Conservation (phyloP, 345 rosid genomes). For the Noccaea caerulescens region DNA sequence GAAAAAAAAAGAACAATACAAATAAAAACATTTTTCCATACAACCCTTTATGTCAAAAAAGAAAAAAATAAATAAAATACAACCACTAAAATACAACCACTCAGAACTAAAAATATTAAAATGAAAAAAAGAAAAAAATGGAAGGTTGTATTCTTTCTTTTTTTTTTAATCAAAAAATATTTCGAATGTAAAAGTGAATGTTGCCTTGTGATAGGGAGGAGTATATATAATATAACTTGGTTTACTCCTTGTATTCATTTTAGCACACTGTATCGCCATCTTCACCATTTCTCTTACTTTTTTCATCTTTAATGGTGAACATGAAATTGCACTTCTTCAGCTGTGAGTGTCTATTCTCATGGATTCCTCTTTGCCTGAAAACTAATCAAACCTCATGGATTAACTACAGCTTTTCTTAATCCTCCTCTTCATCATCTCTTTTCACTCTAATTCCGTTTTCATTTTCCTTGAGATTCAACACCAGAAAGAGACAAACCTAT, state of each 20-base stretch:
- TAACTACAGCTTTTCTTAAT: slow-evolving; percentile 10
- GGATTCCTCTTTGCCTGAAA: background rate
- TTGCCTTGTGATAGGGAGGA: background rate
- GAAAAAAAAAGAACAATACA: no score
- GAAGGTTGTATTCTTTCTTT: no score
- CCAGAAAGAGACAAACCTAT: slow-evolving; percentile 38
- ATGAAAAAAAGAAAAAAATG: no score
- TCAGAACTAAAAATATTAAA: no score
- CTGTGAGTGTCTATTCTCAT: background rate
- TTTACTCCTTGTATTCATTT: slow-evolving; percentile 2
- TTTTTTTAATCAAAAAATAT: background rate
- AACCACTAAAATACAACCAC: no score
- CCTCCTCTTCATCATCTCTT: background rate
- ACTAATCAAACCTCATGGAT: slow-evolving; percentile 9
- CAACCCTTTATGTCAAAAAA: no score
- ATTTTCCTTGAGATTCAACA: background rate
- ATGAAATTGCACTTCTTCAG: slow-evolving; percentile 23
- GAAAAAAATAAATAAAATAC: no score
- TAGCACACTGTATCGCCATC: background rate
- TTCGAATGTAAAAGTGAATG: background rate
- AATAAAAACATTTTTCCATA: no score
- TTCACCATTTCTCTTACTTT: background rate
- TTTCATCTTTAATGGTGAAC: background rate
- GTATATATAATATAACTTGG: slow-evolving; percentile 11
- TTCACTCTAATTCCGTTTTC: background rate